A percentile compares a stretch with the other conserved stretches of the same genome.
Conservation (phyloP, 192 early-diverging fungal species). For the Backusella liffmaniae region DNA sequence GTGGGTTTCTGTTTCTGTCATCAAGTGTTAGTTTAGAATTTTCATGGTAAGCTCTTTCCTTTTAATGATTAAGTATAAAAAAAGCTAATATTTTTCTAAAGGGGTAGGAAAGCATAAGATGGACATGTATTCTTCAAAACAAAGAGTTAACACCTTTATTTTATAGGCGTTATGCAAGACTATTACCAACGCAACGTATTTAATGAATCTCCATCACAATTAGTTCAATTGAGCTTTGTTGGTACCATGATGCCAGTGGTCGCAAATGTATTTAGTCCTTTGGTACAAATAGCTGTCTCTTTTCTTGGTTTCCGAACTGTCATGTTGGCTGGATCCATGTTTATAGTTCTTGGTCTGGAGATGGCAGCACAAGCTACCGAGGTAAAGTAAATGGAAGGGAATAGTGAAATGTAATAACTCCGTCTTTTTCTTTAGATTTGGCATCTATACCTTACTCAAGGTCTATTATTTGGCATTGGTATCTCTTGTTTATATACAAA, state of each 20-base stretch:
- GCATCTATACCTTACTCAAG: constrained; percentile 60
- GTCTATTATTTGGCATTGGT: constrained; percentile 53
- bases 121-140: background rate
- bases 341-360: constrained; percentile 4
- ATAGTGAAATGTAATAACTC: too few relatives aligned
- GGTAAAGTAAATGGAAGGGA: too few relatives aligned
- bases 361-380: constrained; percentile 8
- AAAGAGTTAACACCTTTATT: background rate
- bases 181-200: constrained; percentile 25
- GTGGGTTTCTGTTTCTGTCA: background rate
- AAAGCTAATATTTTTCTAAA: too few relatives aligned
- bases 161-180: constrained; percentile 31
- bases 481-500: constrained; percentile 20
- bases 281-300: constrained; percentile 15
- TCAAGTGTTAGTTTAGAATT: background rate
- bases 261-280: constrained; percentile 14
- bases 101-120: background rate
- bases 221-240: constrained; percentile 21
- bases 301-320: constrained; percentile 7
- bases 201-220: background rate
- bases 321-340: constrained; percentile 6
- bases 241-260: constrained; percentile 13
- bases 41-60: background rate
- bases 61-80: too few relatives aligned
- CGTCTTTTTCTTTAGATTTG: constrained; percentile 30